A percentile compares a stretch with the other conserved stretches of the same genome.
Evolutionary conservation across 2,329 filamentous ascomycete species (phyloP).

Genomic region (Fusarium pseudograminearum): DNA sequence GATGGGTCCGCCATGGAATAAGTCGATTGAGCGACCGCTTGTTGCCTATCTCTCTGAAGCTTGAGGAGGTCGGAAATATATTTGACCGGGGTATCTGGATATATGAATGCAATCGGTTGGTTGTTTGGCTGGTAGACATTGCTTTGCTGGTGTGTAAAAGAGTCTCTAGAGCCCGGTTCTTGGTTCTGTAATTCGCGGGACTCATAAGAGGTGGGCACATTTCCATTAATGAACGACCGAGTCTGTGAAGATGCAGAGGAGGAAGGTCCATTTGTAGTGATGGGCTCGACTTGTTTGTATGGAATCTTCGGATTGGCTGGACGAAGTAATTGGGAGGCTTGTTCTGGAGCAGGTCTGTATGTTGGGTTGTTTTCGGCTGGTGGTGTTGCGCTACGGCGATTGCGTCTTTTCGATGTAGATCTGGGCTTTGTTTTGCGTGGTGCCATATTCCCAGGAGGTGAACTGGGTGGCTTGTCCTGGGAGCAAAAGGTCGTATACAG

Average conservation of each 20-base stretch:
- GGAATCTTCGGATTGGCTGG: neutral
- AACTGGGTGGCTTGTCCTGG: slow-evolving; percentile 15
- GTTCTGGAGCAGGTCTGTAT: neutral
- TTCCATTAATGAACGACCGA: neutral
- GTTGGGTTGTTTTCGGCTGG: slow-evolving; percentile 1
- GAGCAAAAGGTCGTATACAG: slow-evolving; percentile 40
- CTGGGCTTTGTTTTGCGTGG: slow-evolving; percentile 2
- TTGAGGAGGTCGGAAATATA: neutral
- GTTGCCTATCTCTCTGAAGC: slow-evolving; percentile 3
- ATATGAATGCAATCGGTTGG: slow-evolving; percentile 9
- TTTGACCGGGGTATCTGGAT: neutral
- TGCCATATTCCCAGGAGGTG: slow-evolving; percentile 9
- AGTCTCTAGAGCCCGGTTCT: neutral
- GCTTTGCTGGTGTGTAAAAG: neutral
- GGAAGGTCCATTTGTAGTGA: neutral
- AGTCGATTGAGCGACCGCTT: neutral
- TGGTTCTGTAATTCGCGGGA: neutral
- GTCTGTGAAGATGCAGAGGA: neutral
- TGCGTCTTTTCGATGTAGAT: neutral
- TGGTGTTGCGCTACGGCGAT: slow-evolving; percentile 4
- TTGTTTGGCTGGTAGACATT: neutral
- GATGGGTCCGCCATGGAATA: neutral
- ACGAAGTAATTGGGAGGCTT: neutral
- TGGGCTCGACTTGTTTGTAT: neutral
- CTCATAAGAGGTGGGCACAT: neutral